These are phyloP conservation scores for Penicillium thymicola DNA, from an alignment of 2,329 filamentous ascomycete genomes.

Conservation along the genomic window DNA sequence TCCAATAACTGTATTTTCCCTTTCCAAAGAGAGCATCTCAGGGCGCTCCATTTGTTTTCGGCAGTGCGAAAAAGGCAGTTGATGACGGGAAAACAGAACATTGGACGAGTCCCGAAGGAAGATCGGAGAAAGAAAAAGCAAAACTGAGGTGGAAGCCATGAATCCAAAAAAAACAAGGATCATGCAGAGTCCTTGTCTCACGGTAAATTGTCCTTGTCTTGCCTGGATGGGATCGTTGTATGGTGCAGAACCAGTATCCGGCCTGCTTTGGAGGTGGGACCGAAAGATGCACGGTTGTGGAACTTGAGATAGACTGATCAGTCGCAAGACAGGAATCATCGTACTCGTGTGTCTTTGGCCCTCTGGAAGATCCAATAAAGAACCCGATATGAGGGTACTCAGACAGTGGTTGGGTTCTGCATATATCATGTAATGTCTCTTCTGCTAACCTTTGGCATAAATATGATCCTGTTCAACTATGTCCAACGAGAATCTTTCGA, in stretches of 20 bases:
- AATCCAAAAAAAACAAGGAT: not conserved
- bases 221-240: not conserved
- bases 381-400: not conserved
- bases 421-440: not conserved
- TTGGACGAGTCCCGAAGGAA: not conserved
- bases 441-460: not conserved
- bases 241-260: not conserved
- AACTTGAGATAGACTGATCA: slow-evolving; percentile 1
- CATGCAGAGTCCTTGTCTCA: slow-evolving; percentile 1
- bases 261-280: not conserved
- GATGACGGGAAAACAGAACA: not conserved
- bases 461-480: not conserved
- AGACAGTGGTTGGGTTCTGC: not conserved
- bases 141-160: not conserved
- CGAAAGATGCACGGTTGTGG: not conserved
- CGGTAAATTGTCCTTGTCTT: not conserved
- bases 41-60: slow-evolving; percentile 1
- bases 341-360: not conserved
- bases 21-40: not conserved
- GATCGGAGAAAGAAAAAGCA: slow-evolving; percentile 4
- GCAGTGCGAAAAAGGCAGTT: not conserved
- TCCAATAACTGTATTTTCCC: not conserved
- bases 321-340: not conserved
- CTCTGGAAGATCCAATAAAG: not conserved
- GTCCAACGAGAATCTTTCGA: not conserved